Evolutionary conservation across 78 protist genomes (phyloP), one percentile per base, ranked within the genome.

Genomic region (Isochrysis galbana): DNA sequence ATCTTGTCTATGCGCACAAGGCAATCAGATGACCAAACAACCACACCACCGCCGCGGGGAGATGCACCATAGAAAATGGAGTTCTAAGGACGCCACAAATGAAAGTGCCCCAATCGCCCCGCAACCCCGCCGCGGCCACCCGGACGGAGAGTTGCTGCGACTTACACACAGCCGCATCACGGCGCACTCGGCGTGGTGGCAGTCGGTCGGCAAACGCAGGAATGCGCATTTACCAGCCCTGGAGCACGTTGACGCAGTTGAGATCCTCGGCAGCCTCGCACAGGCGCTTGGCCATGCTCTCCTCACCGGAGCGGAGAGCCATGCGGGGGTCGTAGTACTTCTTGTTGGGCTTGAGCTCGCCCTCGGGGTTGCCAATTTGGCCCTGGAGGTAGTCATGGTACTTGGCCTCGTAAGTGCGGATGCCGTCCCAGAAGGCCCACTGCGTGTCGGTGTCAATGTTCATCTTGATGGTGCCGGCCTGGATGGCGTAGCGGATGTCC

Each of bases 381-480:
- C 93, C 89, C 92, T 95, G 96, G 44, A 95, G 94, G 91, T 93
- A 95, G 91, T 55, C 95, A 77, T 93, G 88, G 74, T 92, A 92
- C 91, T 93, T 55, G n/a, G 41, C 78, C 86, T 95, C 80, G 90
- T 91, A 94, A 55, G 92, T 14, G 74, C 86, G 86, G n/a, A 77
- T 39, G 86, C 86, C 86, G 32, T 72, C 46, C 97, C 97, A 95
- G 94, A 91, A 95, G 2, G 95, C 94, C 97, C 97, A 95, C 94
- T 95, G 97, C 34, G 95, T 94, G 92, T 95, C 97, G 34, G 97
- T 95, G 93, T 95, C 97, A 51, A 95, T 90, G 95, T 95, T 95
- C 95, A 95, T 94, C 95, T 95, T 95, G 91, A 93, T 55, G 25
- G 93, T 93, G 55, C 97, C 97, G 88, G 67, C 80, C 94, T 86